phyloP scores from a whole-genome alignment of 148 eudicot species.

The Nepenthes mirabilis region DNA sequence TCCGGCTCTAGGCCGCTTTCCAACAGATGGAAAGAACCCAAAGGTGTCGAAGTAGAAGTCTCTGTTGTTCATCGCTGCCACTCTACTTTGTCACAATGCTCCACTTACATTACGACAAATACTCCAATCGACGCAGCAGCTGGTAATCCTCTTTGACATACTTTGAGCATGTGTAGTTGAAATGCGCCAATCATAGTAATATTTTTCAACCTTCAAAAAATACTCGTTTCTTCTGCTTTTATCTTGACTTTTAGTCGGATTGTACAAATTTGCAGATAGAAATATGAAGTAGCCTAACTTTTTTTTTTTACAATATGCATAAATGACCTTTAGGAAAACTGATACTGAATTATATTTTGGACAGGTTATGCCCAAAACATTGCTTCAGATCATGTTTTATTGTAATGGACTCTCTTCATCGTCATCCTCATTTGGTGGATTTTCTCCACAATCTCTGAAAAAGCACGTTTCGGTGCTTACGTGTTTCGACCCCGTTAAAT shows the following conservation, averaged over 20 bases:
- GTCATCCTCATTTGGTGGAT: conserved; percentile 56
- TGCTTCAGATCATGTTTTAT: conserved; percentile 63
- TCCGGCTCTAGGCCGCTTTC: conserved; percentile 16
- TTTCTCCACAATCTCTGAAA: conserved; percentile 63
- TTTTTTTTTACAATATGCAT: too few relatives aligned
- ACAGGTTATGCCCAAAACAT: conserved; percentile 18
- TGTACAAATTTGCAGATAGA: too few relatives aligned
- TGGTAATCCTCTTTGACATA: conserved; percentile 13
- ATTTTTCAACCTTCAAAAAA: not conserved
- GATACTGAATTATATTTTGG: not conserved
- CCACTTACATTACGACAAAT: too few relatives aligned
- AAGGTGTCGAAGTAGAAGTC: conserved; percentile 20
- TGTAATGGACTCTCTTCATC: conserved; percentile 69
- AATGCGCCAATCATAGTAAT: too few relatives aligned
- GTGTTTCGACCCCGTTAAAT: too few relatives aligned
- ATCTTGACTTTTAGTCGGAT: not conserved
- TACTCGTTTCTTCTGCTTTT: not conserved
- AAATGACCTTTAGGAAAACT: not conserved
- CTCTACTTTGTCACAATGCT: conserved; percentile 61
- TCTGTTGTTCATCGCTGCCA: conserved; percentile 63
- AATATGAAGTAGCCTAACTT: too few relatives aligned
- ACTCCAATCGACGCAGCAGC: conserved; percentile 36
- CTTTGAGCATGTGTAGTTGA: not conserved
- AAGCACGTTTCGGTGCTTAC: too few relatives aligned
- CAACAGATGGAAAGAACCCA: conserved; percentile 19